Percentiles rank a stretch among this genome's conserved stretches.
Conservation (phyloP, 2,329 filamentous ascomycete species). For the Hypomyces perniciosus region DNA sequence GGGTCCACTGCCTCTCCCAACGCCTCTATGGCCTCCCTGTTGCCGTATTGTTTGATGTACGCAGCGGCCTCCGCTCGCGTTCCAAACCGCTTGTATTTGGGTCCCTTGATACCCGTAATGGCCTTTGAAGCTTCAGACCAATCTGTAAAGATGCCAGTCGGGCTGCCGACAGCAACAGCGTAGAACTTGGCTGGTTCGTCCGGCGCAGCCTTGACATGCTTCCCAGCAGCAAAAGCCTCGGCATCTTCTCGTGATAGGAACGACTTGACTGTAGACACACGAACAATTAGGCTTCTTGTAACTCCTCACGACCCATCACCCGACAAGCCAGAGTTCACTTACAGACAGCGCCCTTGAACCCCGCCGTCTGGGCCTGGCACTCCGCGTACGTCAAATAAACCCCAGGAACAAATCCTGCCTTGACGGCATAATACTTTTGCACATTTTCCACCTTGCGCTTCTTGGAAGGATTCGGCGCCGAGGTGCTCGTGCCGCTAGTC, state of each 20-base stretch:
- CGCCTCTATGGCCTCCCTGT: conserved; percentile 36
- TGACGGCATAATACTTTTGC: conserved; percentile 59
- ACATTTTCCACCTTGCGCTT: conserved; percentile 44
- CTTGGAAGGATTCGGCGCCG: conserved; percentile 25
- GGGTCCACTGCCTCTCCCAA: conserved; percentile 28
- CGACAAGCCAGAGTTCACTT: conserved; percentile 31
- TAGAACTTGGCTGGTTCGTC: conserved; percentile 48
- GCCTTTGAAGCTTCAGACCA: conserved; percentile 68
- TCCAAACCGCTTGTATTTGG: conserved; percentile 63
- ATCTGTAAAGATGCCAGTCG: conserved; percentile 54
- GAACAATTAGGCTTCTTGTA: not conserved
- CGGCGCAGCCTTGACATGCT: conserved; percentile 33
- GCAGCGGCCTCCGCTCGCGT: conserved; percentile 68
- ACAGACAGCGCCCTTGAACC: conserved; percentile 63
- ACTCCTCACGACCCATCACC: not conserved
- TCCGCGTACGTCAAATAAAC: conserved; percentile 59
- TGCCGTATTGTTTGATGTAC: conserved; percentile 57
- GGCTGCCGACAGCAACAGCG: conserved; percentile 53
- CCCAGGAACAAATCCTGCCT: conserved; percentile 49
- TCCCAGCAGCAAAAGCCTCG: conserved; percentile 66
- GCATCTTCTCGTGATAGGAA: conserved; percentile 71
- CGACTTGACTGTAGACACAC: conserved; percentile 59
- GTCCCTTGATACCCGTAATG: conserved; percentile 65
- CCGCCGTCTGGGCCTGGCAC: conserved; percentile 54
- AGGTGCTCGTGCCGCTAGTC: conserved; percentile 12